A percentile compares a stretch with the other conserved stretches of the same genome.
These are phyloP conservation scores for Emergomyces orientalis DNA, from an alignment of 2,329 filamentous ascomycete genomes.

Conservation along the genomic window DNA sequence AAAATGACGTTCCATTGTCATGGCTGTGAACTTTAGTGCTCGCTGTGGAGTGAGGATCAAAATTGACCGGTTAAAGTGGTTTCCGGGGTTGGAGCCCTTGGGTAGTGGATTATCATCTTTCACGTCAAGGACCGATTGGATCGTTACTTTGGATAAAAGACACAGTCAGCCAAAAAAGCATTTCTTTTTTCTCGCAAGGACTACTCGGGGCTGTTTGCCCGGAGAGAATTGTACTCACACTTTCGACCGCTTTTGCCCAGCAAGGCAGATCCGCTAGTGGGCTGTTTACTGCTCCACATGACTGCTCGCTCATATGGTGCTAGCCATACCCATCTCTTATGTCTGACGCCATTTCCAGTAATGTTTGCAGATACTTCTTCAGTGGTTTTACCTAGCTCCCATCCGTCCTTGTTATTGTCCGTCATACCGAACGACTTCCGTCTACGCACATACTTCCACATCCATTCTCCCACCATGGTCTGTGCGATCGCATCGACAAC, in stretches of 20 bases:
- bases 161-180: background rate
- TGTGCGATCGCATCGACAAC: conserved; percentile 96
- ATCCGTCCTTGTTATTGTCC: conserved; percentile 32
- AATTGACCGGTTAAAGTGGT: conserved; percentile 82
- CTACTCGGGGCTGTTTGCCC: background rate
- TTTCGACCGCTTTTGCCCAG: conserved; percentile 93
- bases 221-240: conserved; percentile 51
- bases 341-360: conserved; percentile 56
- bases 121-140: conserved; percentile 94
- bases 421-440: conserved; percentile 81
- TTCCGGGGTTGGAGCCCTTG: conserved; percentile 49
- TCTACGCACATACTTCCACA: conserved; percentile 41
- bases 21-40: conserved; percentile 88
- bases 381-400: conserved; percentile 47
- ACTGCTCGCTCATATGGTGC: conserved; percentile 93
- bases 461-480: conserved; percentile 86
- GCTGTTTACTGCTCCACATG: conserved; percentile 98
- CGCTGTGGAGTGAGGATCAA: conserved; percentile 87
- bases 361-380: conserved; percentile 64
- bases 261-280: conserved; percentile 73
- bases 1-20: conserved; percentile 75
- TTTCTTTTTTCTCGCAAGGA: background rate
- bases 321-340: conserved; percentile 98
- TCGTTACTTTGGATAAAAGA: conserved; percentile 55
- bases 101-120: conserved; percentile 85